These are phyloP conservation scores for Letharia lupina DNA, from an alignment of 495 filamentous ascomycete genomes.

Conservation along the genomic window DNA sequence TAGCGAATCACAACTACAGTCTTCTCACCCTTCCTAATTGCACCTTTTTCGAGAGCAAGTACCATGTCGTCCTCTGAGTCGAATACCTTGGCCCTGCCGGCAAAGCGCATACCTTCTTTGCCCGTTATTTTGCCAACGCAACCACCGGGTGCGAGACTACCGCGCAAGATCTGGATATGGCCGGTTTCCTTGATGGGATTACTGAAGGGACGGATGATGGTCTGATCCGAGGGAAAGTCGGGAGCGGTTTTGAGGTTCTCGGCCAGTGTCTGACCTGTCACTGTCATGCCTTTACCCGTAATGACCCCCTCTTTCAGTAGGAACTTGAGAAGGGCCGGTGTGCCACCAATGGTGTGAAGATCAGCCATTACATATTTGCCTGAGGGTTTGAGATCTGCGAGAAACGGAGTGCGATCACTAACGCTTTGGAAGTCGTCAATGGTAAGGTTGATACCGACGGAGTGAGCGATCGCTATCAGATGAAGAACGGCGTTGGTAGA, in stretches of 20 bases:
- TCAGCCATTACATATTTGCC: conserved; percentile 97
- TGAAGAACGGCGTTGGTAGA: conserved; percentile 97
- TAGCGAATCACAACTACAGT: conserved; percentile 96
- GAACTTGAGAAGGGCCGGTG: conserved; percentile 82
- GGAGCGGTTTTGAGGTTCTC: conserved; percentile 76
- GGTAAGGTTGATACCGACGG: conserved; percentile 85
- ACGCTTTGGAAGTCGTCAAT: conserved; percentile 97
- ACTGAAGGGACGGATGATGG: conserved; percentile 83
- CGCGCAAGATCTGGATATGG: conserved; percentile 94
- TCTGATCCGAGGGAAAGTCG: conserved; percentile 74
- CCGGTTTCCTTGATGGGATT: conserved; percentile 91
- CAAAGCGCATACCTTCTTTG: conserved; percentile 88
- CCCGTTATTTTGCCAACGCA: conserved; percentile 97
- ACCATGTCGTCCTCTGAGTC: conserved; percentile 79
- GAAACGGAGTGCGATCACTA: conserved; percentile 82
- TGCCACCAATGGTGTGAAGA: conserved; percentile 82
- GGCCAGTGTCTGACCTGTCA: conserved; percentile 88
- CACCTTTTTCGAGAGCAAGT: conserved; percentile 63
- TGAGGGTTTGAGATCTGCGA: conserved; percentile 93
- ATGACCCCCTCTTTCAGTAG: conserved; percentile 85
- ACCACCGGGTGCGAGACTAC: conserved; percentile 81
- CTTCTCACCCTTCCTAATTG: conserved; percentile 94
- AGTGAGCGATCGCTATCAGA: conserved; percentile 90
- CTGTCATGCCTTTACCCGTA: conserved; percentile 80
- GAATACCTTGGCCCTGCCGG: conserved; percentile 79